Base-by-base conservation (phyloP, 768 basidiomycete genomes). In the Fomitopsis pulvina region DNA sequence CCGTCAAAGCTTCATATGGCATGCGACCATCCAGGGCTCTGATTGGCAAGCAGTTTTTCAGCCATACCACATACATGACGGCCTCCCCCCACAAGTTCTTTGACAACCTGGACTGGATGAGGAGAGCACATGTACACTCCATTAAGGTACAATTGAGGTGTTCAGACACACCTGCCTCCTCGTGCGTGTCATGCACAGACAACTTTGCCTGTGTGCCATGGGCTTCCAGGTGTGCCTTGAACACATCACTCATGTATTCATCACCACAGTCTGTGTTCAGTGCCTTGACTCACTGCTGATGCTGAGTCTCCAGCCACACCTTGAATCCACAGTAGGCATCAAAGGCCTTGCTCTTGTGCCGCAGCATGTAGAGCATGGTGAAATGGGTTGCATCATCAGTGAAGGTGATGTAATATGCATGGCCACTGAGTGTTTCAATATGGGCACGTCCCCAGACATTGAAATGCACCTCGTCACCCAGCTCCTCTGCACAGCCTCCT, bases 371-470 rank as follows among this genome's bases (percentile, higher is more conserved):
- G 4, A 71, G 48, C n/a, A 57, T 0, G 47, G 50, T 54, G 11
- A 46, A 59, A 10, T 56, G 47, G 0, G 61, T 56, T 18, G 52
- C 32, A 46, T 68, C 59, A 46, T 68, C 63, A 1, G 62, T 68
- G 51, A 67, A 66, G 0, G 52, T 53, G 21, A 55, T 37, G 22
- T 56, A 65, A 48, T 63, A 65, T 1, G 34, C n/a, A 2, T 48
- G 28, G 1, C 57, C 53, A 5, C 60, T 55, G 11, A 56, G 30
- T 0, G 58, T 68, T 7, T 47, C 40, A 0, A 69, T 54, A 0
- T 62, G 63, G 0, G 70, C 63, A 12, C 73, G 74, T 12, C 73
- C 75, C 72, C 75, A 77, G 0, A 76, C 20, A 48, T 78, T 69
- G 2, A 60, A 58, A 49, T 74, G 68, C 2, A 76, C 47, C 22